A percentile compares a stretch with the other conserved stretches of the same genome.
Conservation (phyloP, 768 basidiomycete genomes). For the Russula sp. region DNA sequence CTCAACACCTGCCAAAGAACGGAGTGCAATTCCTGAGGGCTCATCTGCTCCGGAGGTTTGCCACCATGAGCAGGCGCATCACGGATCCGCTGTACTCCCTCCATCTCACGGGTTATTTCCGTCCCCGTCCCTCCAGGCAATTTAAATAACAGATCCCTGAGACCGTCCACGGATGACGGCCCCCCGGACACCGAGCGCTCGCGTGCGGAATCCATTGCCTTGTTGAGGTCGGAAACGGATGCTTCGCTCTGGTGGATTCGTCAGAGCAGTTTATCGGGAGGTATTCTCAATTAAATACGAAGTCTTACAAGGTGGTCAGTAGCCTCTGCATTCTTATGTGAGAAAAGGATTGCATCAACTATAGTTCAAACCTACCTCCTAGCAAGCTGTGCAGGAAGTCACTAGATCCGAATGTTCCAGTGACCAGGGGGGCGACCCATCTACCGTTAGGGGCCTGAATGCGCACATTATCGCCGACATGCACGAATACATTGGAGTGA, state of each 20-base stretch:
- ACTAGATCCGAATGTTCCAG: constrained; percentile 74
- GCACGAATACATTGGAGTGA: constrained; percentile 71
- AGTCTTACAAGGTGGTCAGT: constrained; percentile 56
- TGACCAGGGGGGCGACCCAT: constrained; percentile 77
- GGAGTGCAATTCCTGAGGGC: constrained; percentile 80
- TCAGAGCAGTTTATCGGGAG: background rate
- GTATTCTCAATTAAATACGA: background rate
- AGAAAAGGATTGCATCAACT: background rate
- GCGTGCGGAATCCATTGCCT: constrained; percentile 70
- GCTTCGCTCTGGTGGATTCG: constrained; percentile 44
- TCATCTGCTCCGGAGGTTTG: constrained; percentile 77
- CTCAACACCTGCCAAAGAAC: constrained; percentile 82
- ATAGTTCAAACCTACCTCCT: constrained; percentile 50
- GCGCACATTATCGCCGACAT: constrained; percentile 79
- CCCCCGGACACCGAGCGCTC: constrained; percentile 40
- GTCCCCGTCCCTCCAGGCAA: constrained; percentile 60
- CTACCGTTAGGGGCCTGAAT: constrained; percentile 73
- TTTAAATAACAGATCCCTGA: constrained; percentile 59
- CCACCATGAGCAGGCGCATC: constrained; percentile 47
- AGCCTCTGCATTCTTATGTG: constrained; percentile 45
- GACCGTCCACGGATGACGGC: constrained; percentile 43
- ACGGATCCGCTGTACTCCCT: constrained; percentile 60
- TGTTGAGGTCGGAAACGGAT: constrained; percentile 84
- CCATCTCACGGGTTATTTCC: constrained; percentile 65
- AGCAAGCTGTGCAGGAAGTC: constrained; percentile 79